Evolutionary conservation across 352 stramenopile genomes (phyloP).

Genomic region (Globisporangium cylindrosporum): DNA sequence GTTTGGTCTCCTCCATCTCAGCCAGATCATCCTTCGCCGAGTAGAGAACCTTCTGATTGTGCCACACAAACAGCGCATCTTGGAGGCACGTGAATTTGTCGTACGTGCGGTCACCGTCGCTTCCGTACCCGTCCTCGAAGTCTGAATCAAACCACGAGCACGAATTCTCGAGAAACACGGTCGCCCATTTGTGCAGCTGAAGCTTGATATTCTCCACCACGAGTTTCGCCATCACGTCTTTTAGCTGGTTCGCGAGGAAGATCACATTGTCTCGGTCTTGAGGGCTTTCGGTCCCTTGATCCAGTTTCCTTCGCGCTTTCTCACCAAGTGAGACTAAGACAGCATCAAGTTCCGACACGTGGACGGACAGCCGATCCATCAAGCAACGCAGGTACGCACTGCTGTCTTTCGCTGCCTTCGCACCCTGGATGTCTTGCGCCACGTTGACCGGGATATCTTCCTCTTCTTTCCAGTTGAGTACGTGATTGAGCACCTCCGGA

Average conservation of each 20-base stretch:
- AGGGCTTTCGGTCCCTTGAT: neutral
- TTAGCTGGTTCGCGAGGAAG: slow-evolving; percentile 58
- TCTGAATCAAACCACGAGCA: slow-evolving; percentile 66
- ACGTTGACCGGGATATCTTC: slow-evolving; percentile 53
- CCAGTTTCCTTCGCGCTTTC: slow-evolving; percentile 22
- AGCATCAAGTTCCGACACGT: slow-evolving; percentile 26
- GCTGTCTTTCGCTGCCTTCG: slow-evolving; percentile 9
- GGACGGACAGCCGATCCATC: slow-evolving; percentile 22
- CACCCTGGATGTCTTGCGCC: slow-evolving; percentile 29
- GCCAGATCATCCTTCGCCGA: slow-evolving; percentile 41
- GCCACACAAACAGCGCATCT: slow-evolving; percentile 72
- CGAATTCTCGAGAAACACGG: slow-evolving; percentile 60
- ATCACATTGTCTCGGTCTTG: slow-evolving; percentile 21
- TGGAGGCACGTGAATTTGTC: slow-evolving; percentile 84
- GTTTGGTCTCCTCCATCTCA: slow-evolving; percentile 1
- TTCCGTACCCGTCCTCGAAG: slow-evolving; percentile 27
- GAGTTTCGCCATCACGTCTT: slow-evolving; percentile 39
- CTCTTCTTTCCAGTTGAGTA: slow-evolving; percentile 73
- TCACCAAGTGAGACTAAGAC: slow-evolving; percentile 22
- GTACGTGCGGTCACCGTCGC: slow-evolving; percentile 53
- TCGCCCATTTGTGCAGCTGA: slow-evolving; percentile 76
- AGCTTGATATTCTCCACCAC: slow-evolving; percentile 60
- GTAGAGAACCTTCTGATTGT: slow-evolving; percentile 58
- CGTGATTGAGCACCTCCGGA: slow-evolving; percentile 73
- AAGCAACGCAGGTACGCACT: slow-evolving; percentile 34